Conservation (phyloP, 805 yeast genomes). For the Metschnikowia drakensbergensis region DNA sequence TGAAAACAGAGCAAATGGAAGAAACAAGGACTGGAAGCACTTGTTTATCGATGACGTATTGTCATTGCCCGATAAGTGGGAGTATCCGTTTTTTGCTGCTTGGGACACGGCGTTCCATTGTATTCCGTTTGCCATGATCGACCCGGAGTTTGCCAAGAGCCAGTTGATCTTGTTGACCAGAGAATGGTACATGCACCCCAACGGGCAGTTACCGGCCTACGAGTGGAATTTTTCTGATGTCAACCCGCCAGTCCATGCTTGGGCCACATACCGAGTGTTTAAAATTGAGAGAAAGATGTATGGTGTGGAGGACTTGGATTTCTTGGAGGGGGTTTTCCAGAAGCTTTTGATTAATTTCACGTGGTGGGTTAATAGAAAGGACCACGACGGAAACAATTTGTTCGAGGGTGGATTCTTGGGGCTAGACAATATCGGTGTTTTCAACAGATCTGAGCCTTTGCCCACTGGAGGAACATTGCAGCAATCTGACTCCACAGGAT, state of each 20-base stretch:
- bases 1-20: constrained; percentile 74
- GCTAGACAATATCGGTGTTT: constrained; percentile 86
- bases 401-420: constrained; percentile 95
- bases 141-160: constrained; percentile 85
- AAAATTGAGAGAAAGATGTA: constrained; percentile 83
- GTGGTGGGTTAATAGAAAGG: constrained; percentile 97
- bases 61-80: constrained; percentile 94
- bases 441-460: constrained; percentile 87
- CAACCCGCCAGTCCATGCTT: constrained; percentile 97
- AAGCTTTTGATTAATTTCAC: constrained; percentile 84
- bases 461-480: constrained; percentile 90
- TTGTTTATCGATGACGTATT: constrained; percentile 82
- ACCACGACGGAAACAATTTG: constrained; percentile 77
- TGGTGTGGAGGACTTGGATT: constrained; percentile 75
- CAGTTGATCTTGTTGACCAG: constrained; percentile 82
- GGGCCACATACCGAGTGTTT: constrained; percentile 86
- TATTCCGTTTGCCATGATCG: constrained; percentile 88
- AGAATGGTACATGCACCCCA: constrained; percentile 98
- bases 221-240: constrained; percentile 96
- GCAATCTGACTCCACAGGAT: constrained; percentile 94
- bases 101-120: constrained; percentile 98
- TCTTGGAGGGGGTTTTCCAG: constrained; percentile 90
- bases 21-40: constrained; percentile 87
- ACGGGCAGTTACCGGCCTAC: constrained; percentile 95
- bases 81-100: constrained; percentile 92